Base-by-base conservation (phyloP, 2,329 filamentous ascomycete species). In the Fusarium citri region DNA sequence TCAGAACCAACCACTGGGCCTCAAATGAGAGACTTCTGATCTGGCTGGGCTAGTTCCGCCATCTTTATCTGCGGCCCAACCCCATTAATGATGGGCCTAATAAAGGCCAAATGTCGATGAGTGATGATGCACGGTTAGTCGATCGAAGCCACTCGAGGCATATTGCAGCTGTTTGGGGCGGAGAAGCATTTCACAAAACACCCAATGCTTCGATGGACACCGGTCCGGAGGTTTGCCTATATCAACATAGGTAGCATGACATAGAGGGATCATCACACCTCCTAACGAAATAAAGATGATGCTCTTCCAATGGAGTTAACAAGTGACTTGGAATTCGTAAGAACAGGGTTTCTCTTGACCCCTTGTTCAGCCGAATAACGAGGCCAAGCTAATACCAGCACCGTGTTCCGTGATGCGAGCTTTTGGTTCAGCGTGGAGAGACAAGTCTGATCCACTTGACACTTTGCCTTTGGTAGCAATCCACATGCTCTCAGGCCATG, bases 401-500 rank as follows among this genome's bases (percentile, higher is more conserved):
- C 49, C 43, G 26, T 66, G 41, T 62, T 48, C 55, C 45, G 26
- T 46, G 62, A 54, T 53, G 43, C 34, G 48, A 67, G 54, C 34
- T 65, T 69, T 69, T 59, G 48, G 53, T 68, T 66, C 25, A 45
- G 20, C 49, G 40, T 61, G 55, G 61, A 57, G 58, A 55, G 46
- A 54, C 41, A 67, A n/a, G 46, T 59, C 40, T 71, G 68, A 69
- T 74, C 72, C 72, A 74, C 72, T 58, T n/a, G 23, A 51, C 46
- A 42, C 51, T 72, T 72, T 73, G 46, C 55, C 51, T 59, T 69
- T 66, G 57, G 56, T 50, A 67, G 56, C 69, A 74, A 72, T 61
- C 71, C 69, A 72, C 28, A 43, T 25, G 42, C 30, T 53, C 40
- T 51, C 49, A 42, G 59, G 53, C 47, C 54, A 47, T 55, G 49